Evolutionary conservation across 2,329 filamentous ascomycete species (phyloP).

Genomic region (Beauveria caledonica): DNA sequence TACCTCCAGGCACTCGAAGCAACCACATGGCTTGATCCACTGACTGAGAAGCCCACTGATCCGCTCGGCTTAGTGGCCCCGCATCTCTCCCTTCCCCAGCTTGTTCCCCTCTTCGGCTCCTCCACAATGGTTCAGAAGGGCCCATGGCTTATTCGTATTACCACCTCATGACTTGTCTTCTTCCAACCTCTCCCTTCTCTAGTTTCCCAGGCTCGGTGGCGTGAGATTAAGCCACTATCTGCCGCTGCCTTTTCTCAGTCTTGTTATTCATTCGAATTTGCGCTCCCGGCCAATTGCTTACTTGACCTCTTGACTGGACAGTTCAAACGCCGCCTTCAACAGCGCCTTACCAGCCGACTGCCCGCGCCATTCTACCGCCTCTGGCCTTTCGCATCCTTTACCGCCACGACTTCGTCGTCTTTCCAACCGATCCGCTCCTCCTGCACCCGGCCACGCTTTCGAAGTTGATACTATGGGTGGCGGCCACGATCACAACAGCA

Average conservation of each 20-base stretch:
- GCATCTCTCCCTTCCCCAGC: neutral
- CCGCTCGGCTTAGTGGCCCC: neutral
- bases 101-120: neutral
- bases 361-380: conserved; percentile 9
- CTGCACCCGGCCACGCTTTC: conserved; percentile 22
- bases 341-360: conserved; percentile 6
- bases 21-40: neutral
- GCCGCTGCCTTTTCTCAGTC: neutral
- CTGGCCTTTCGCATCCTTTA: conserved; percentile 9
- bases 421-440: conserved; percentile 30
- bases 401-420: conserved; percentile 22
- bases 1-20: no score
- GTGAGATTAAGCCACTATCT: neutral
- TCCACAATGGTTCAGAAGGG: conserved; percentile 6
- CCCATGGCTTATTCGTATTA: conserved; percentile 2
- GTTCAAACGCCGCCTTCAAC: neutral
- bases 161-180: neutral
- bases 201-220: neutral
- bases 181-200: neutral
- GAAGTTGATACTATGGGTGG: conserved; percentile 42
- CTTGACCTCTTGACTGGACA: conserved; percentile 6
- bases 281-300: neutral
- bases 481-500: conserved; percentile 34
- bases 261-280: neutral
- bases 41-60: neutral